Conservation (phyloP, 176 grass and related monocot genomes). For the Dactylis glomerata region DNA sequence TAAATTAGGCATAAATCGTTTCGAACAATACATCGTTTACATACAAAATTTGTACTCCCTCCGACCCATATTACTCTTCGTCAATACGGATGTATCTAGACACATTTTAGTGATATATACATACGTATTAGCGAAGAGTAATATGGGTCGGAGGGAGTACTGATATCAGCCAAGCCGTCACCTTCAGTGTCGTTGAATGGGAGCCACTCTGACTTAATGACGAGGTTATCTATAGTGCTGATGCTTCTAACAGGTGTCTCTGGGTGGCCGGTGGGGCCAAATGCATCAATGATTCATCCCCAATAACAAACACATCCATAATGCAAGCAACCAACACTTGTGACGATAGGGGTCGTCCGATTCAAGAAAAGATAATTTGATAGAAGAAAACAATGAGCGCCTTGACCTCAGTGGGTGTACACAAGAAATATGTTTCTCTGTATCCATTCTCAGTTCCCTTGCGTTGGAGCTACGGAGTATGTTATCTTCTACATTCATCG, state of each 20-base stretch:
- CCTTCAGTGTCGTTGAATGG: neutral
- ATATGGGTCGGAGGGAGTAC: too few relatives aligned
- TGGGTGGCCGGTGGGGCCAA: neutral
- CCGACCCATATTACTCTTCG: too few relatives aligned
- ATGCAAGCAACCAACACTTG: neutral
- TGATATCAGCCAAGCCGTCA: neutral
- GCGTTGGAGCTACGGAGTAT: too few relatives aligned
- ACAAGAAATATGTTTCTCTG: too few relatives aligned
- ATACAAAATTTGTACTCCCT: too few relatives aligned
- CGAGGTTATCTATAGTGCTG: neutral
- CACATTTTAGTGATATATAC: too few relatives aligned
- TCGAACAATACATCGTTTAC: neutral
- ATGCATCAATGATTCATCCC: constrained; percentile 4
- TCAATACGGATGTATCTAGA: too few relatives aligned
- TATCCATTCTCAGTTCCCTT: too few relatives aligned
- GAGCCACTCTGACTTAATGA: neutral
- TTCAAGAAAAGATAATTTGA: neutral
- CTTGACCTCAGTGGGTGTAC: neutral
- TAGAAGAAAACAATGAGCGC: neutral
- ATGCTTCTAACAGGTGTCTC: neutral
- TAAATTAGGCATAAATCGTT: neutral
- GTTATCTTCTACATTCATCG: neutral
- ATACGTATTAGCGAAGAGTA: too few relatives aligned
- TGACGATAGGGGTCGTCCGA: neutral
- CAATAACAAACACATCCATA: neutral